Evolutionary conservation across 148 eudicot genomes (phyloP).

Genomic region (Vaccinium vitisidaea): DNA sequence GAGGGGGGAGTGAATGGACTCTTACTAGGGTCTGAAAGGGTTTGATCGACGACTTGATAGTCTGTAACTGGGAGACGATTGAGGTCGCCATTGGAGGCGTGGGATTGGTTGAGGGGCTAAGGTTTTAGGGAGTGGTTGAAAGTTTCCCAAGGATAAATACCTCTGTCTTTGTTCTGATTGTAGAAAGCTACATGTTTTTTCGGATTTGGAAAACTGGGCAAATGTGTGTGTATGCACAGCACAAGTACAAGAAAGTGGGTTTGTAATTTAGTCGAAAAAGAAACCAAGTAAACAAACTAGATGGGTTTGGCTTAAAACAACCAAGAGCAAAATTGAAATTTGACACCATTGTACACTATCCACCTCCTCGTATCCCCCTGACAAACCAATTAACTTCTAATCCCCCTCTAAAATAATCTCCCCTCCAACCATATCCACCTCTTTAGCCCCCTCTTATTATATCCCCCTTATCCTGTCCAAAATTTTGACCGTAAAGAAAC

Average conservation of each 20-base stretch:
- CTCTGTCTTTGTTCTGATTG: constrained; percentile 71
- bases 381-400: too few species aligned
- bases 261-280: not conserved
- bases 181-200: constrained; percentile 64
- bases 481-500: too few species aligned
- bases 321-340: too few species aligned
- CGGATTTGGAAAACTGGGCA: not conserved
- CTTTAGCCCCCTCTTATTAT: too few species aligned
- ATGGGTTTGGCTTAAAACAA: too few species aligned
- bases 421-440: too few species aligned
- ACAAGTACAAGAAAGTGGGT: not conserved
- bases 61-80: constrained; percentile 58
- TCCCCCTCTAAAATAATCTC: too few species aligned
- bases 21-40: constrained; percentile 44
- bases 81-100: constrained; percentile 34
- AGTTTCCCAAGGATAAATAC: constrained; percentile 75
- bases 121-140: constrained; percentile 19
- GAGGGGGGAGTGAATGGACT: constrained; percentile 82
- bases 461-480: too few species aligned
- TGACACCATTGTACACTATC: too few species aligned
- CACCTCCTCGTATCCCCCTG: too few species aligned
- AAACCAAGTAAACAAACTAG: not conserved
- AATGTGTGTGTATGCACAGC: not conserved
- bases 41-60: constrained; percentile 43
- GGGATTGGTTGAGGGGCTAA: not conserved